These are phyloP conservation scores for Rhamnella rubrinervis DNA, from an alignment of 331 rosid species.

Conservation along the genomic window DNA sequence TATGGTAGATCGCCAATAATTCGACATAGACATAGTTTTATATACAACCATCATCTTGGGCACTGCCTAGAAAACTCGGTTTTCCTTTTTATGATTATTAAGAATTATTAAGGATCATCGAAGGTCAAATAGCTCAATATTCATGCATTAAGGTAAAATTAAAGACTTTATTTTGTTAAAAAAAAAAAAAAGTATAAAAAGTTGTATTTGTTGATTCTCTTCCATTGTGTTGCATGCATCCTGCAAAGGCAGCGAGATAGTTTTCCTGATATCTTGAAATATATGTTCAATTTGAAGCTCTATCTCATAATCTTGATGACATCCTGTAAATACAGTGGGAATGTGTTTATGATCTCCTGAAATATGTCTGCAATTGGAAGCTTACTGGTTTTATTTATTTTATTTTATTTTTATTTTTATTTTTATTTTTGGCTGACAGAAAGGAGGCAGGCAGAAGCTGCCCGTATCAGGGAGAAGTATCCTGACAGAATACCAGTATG, in stretches of 20 bases:
- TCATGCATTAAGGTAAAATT: no score
- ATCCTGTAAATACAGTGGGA: no score
- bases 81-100: no score
- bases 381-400: neutral
- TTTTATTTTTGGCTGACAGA: slow-evolving; percentile 14
- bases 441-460: slow-evolving; percentile 58
- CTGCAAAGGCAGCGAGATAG: neutral
- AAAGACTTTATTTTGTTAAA: no score
- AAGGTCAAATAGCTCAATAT: no score
- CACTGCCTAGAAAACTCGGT: no score
- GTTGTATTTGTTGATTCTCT: neutral
- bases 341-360: no score
- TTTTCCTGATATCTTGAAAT: neutral
- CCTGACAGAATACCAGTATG: slow-evolving; percentile 53
- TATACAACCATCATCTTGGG: neutral
- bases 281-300: no score
- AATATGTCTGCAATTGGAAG: neutral
- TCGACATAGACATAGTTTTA: neutral
- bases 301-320: no score
- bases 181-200: no score
- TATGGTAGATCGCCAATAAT: neutral
- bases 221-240: neutral
- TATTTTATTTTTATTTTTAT: neutral
- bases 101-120: no score
- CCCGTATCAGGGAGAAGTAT: slow-evolving; percentile 54